Evolutionary conservation across 2,329 filamentous ascomycete genomes (phyloP), one percentile per base, ranked within the genome.

Genomic region (Apiospora aurea): DNA sequence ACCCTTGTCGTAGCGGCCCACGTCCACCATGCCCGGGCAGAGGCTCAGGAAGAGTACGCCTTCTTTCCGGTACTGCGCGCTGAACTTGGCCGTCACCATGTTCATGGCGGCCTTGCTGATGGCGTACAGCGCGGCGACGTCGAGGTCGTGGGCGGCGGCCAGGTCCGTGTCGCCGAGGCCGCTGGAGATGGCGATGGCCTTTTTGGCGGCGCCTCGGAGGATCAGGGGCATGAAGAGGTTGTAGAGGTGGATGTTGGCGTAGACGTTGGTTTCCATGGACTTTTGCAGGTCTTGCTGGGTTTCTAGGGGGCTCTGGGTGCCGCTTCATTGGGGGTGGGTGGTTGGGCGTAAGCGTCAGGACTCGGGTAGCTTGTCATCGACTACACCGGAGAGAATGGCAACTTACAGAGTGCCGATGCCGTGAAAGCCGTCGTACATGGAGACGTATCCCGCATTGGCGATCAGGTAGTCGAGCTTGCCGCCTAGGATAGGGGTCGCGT

Each of bases 151-250:
- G 0, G 84, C 70, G 13, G 79, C 80, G 70, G 80, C 81, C 18
- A 86, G 78, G 75, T 91, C 91, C 61, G 87, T 24, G 0, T 86
- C 89, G 0, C 83, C 87, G 77, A 90, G 89, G 77, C 81, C 85
- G 34, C 83, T 81, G 0, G 85, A 74, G 74, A 83, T 76, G 0
- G 80, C 73, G 0, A 75, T 73, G 1, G 78, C 69, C 0, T 81
- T 77, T 64, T 89, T 74, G 0, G 81, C 80, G 21, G 78, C 75
- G 7, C 89, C 85, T 67, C 87, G 85, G 1, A 82, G 79, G 46
- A 92, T 79, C 0, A 90, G 82, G 0, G 89, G 88, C 0, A 88
- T 67, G 76, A 88, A 89, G 1, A 85, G 75, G 74, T 87, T 87
- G 78, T 87, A 85, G 0, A 89, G 81, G 73, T 89, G 83, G 71